A percentile compares a stretch with the other conserved stretches of the same genome.
Evolutionary conservation across 1,284 basidiomycete species (phyloP).

Genomic region (Somion occarium): DNA sequence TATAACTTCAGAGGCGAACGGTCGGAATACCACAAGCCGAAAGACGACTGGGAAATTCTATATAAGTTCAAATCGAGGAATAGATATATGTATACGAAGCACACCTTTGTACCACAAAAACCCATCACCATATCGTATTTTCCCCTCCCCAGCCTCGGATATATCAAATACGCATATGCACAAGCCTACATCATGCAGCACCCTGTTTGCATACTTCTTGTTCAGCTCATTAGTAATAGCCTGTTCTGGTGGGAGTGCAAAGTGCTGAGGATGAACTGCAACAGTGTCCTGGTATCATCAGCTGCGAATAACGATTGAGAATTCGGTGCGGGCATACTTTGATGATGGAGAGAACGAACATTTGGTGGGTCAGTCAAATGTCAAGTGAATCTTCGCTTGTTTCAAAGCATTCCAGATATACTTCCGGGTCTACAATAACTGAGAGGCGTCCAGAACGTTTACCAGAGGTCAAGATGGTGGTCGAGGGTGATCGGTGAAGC

Average conservation of each 20-base stretch:
- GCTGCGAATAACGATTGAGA: neutral
- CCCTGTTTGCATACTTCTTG: slow-evolving; percentile 91
- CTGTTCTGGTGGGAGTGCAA: slow-evolving; percentile 65
- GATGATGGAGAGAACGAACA: slow-evolving; percentile 60
- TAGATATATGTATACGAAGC: slow-evolving; percentile 21
- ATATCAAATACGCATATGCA: slow-evolving; percentile 90
- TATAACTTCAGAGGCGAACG: slow-evolving; percentile 88
- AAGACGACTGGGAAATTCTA: slow-evolving; percentile 71
- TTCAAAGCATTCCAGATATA: too few relatives aligned
- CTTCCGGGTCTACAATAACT: too few relatives aligned
- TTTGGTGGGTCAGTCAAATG: slow-evolving; percentile 22
- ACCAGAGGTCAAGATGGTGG: too few relatives aligned
- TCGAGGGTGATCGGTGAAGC: neutral
- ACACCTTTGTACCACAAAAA: slow-evolving; percentile 91
- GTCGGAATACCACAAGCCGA: slow-evolving; percentile 86
- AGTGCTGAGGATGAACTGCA: slow-evolving; percentile 71
- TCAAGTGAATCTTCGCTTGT: neutral
- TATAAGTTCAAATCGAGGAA: neutral
- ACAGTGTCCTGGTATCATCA: slow-evolving; percentile 60
- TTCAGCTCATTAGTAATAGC: slow-evolving; percentile 80
- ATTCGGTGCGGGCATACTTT: slow-evolving; percentile 33
- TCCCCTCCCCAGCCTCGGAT: slow-evolving; percentile 83
- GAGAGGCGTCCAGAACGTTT: too few relatives aligned
- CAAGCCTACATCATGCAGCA: slow-evolving; percentile 89
- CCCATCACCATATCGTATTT: slow-evolving; percentile 92